These are phyloP conservation scores for Yamadazyma dushanensis DNA, from an alignment of 1,139 yeast species.

Conservation along the genomic window DNA sequence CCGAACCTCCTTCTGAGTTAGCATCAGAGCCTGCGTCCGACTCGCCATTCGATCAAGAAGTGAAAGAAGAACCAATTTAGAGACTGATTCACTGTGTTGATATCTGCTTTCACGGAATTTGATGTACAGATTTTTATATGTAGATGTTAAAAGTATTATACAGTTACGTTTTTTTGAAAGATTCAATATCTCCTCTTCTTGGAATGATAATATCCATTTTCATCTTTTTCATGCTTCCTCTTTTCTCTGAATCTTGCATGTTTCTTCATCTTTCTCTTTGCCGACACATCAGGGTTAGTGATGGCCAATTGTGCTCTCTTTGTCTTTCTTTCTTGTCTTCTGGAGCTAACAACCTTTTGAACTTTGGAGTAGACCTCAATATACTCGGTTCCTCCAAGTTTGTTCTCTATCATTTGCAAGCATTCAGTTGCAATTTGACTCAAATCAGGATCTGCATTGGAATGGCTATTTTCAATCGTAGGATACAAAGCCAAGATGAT, in stretches of 20 bases:
- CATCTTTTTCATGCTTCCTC: constrained; percentile 73
- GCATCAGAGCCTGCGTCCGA: constrained; percentile 7
- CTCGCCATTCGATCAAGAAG: constrained; percentile 5
- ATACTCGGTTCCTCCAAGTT: constrained; percentile 73
- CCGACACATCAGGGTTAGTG: constrained; percentile 77
- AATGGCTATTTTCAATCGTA: constrained; percentile 48
- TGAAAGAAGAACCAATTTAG: constrained; percentile 3
- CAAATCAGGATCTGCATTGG: constrained; percentile 51
- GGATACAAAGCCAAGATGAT: constrained; percentile 62
- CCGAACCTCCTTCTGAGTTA: constrained; percentile 6
- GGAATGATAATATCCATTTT: constrained; percentile 69
- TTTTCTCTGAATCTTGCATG: constrained; percentile 76
- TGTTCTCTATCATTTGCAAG: constrained; percentile 62
- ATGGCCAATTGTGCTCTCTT: constrained; percentile 77
- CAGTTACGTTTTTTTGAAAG: background rate
- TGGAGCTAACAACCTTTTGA: constrained; percentile 53
- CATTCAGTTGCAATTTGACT: constrained; percentile 67
- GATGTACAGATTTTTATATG: background rate
- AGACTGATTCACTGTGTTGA: background rate
- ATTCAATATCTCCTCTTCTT: constrained; percentile 42
- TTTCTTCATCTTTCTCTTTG: constrained; percentile 72
- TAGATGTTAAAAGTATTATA: constrained; percentile 1
- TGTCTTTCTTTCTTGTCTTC: constrained; percentile 75
- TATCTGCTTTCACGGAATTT: background rate
- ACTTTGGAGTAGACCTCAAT: constrained; percentile 65